Evolutionary conservation across 192 early-diverging fungal genomes (phyloP).

Genomic region (Geranomyces michiganensis): DNA sequence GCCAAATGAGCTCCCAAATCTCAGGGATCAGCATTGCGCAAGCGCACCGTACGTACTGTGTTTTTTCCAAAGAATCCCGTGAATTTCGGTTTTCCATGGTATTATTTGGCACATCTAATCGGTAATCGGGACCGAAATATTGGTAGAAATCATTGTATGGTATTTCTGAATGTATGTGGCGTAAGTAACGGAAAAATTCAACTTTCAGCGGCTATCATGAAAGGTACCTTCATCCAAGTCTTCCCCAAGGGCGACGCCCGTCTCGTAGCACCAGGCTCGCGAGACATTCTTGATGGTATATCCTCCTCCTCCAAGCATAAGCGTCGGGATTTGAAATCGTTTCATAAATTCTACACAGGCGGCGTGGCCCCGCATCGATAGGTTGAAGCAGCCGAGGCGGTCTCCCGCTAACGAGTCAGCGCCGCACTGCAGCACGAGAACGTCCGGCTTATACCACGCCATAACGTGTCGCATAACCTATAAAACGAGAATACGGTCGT

Average conservation of each 20-base stretch:
- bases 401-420: constrained; percentile 96
- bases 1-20: background rate
- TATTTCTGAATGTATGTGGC: constrained; percentile 41
- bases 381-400: constrained; percentile 92
- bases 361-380: constrained; percentile 91
- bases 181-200: too few species aligned
- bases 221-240: constrained; percentile 61
- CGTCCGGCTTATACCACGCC: constrained; percentile 88
- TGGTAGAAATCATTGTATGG: constrained; percentile 70
- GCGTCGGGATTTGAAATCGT: constrained; percentile 85
- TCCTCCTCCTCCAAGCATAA: constrained; percentile 95
- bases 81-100: constrained; percentile 91
- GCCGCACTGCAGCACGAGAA: constrained; percentile 94
- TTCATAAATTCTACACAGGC: constrained; percentile 91
- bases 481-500: constrained; percentile 5
- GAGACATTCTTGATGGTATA: constrained; percentile 91
- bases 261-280: constrained; percentile 93
- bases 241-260: constrained; percentile 77
- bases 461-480: constrained; percentile 93
- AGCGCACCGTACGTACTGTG: constrained; percentile 55
- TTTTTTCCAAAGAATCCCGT: constrained; percentile 75
- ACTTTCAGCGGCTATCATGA: too few species aligned
- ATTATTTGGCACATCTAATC: constrained; percentile 68
- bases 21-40: background rate
- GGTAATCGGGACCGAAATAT: constrained; percentile 64